These are phyloP conservation scores for Austroboletus eburneus DNA, from an alignment of 768 basidiomycete genomes.

Conservation along the genomic window DNA sequence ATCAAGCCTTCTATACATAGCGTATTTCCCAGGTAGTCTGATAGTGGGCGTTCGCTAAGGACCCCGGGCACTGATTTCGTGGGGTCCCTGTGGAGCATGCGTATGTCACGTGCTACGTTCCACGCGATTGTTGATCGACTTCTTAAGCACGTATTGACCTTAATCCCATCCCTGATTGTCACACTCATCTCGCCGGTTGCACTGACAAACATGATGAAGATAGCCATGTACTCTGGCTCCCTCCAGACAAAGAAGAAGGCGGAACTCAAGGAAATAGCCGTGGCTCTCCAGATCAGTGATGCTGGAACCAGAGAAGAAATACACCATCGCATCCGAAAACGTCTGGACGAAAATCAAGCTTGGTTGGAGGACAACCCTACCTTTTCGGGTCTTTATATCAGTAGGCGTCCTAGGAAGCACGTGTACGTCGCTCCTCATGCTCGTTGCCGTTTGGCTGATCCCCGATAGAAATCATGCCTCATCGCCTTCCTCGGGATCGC, in stretches of 20 bases:
- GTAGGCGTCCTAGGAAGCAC: conserved; percentile 36
- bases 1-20: no score
- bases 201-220: conserved; percentile 36
- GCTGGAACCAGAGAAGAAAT: conserved; percentile 62
- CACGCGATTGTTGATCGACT: conserved; percentile 27
- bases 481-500: conserved; percentile 13
- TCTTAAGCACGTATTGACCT: conserved; percentile 18
- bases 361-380: conserved; percentile 52
- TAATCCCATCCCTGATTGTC: conserved; percentile 11
- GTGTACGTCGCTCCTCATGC: conserved; percentile 8
- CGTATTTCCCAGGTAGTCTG: no score
- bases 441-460: neutral
- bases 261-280: conserved; percentile 60
- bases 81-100: conserved; percentile 7
- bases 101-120: conserved; percentile 22
- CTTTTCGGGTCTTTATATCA: conserved; percentile 52
- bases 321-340: conserved; percentile 55
- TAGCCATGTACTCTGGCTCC: conserved; percentile 44
- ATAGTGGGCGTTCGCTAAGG: no score
- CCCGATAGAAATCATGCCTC: conserved; percentile 11
- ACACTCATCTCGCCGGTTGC: neutral
- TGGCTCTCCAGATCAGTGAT: conserved; percentile 48
- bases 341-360: conserved; percentile 53
- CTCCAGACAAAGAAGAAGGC: conserved; percentile 65
- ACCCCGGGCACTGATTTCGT: conserved; percentile 1